These are phyloP conservation scores for Trichoderma semiorbis DNA, from an alignment of 2,329 filamentous ascomycete species.

Conservation along the genomic window DNA sequence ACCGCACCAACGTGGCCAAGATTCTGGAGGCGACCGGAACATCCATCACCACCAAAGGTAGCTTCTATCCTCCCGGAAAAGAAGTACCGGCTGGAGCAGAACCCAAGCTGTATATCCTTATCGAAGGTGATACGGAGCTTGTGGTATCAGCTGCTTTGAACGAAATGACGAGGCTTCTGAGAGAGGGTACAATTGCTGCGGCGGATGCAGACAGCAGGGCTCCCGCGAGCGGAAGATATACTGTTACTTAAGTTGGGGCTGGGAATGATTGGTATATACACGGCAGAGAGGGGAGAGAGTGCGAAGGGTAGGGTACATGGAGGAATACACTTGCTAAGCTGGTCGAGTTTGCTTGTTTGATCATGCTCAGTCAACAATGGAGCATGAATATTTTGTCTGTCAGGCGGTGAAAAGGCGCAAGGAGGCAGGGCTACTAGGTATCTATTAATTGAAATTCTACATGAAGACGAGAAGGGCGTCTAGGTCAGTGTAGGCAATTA, in stretches of 20 bases:
- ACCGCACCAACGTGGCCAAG: constrained; percentile 96
- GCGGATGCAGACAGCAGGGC: constrained; percentile 81
- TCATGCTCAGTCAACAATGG: not conserved
- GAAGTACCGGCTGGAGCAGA: constrained; percentile 70
- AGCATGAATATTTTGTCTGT: not conserved
- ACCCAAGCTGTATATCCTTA: constrained; percentile 96
- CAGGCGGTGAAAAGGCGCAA: not conserved
- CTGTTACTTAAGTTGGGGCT: constrained; percentile 59
- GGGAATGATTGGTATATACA: not conserved
- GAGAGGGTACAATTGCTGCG: constrained; percentile 85
- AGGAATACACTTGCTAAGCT: not conserved
- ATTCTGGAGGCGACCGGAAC: constrained; percentile 93
- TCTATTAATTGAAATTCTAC: not conserved
- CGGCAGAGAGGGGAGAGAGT: not conserved
- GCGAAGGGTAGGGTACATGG: not conserved
- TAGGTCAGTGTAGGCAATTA: not conserved
- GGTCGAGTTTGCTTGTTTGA: not conserved
- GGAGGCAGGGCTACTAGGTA: not conserved
- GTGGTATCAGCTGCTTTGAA: constrained; percentile 86
- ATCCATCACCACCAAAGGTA: constrained; percentile 96
- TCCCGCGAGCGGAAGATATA: constrained; percentile 79
- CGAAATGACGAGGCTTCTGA: constrained; percentile 82
- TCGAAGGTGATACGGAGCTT: constrained; percentile 94
- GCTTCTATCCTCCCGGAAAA: constrained; percentile 79
- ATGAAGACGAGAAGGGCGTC: not conserved